Base-by-base conservation (phyloP, 2,329 filamentous ascomycete genomes). In the Trichoderma sp. region DNA sequence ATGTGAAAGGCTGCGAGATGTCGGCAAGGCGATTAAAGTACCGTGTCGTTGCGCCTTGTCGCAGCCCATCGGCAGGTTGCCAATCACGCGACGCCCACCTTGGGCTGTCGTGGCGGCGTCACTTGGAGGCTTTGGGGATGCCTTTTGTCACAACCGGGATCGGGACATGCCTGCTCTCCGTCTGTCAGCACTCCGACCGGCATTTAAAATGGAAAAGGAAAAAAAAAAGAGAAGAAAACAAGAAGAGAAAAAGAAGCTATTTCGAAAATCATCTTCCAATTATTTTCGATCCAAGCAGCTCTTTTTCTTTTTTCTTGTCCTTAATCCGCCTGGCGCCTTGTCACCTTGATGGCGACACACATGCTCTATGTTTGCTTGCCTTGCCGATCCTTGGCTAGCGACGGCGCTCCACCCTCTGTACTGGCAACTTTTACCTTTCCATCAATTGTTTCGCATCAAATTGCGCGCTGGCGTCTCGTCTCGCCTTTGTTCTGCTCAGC, bases 21-120 rank as follows among this genome's bases (percentile, higher is more conserved):
- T 69, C 53, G 71, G 65, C 59, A 58, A 59, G 65, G 71, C 71
- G 36, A 72, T 72, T 61, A 69, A 68, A 68, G 71, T 72, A 69
- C 66, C 70, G 50, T 36, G 32, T 47, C 43, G 26, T 20, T 36
- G 43, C 64, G 39, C 64, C 68, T 70, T 70, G 64, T 63, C 63
- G 64, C 70, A 62, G 64, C 70, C 30, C 62, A 47, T 67, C 68
- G 43, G 57, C 58, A 43, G 39, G 64, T 67, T 68, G 64, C 57
- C 70, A 62, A 64, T 58, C 47, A 59, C 70, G 64, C 64, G 64
- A 55, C 61, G 63, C 63, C 61, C 23, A 43, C 26, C 68, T 50
- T 63, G 34, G 47, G 68, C 68, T 20, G 59, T 70, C 47, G 59
- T 57, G 68, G 68, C 59, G 68, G 68, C 59, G 57, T 34, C 28